These are phyloP conservation scores for Fragosphaeria purpurea DNA, from an alignment of 2,329 filamentous ascomycete genomes.

Conservation along the genomic window DNA sequence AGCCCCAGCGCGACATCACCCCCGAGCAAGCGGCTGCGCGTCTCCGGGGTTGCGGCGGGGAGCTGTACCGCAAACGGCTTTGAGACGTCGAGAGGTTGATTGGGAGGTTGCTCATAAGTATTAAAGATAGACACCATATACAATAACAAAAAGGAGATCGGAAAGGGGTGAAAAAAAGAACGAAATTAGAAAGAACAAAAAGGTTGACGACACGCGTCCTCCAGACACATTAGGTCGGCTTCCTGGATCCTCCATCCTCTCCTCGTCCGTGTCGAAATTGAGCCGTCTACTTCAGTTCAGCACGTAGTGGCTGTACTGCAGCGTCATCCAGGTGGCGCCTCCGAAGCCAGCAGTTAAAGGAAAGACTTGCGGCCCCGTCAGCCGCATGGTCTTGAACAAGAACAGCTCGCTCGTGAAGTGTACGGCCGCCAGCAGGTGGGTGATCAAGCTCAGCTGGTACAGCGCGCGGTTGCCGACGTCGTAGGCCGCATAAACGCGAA, in stretches of 20 bases:
- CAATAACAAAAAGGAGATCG: too few relatives aligned
- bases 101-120: too few relatives aligned
- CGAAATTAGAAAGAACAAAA: too few relatives aligned
- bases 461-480: slow-evolving; percentile 61
- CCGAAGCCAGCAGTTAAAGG: slow-evolving; percentile 38
- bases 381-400: slow-evolving; percentile 64
- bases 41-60: slow-evolving; percentile 65
- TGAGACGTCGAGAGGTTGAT: slow-evolving; percentile 2
- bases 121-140: too few relatives aligned
- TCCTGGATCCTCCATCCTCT: too few relatives aligned
- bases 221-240: background rate
- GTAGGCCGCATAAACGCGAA: slow-evolving; percentile 77
- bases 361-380: slow-evolving; percentile 46
- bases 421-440: slow-evolving; percentile 64
- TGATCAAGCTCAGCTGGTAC: slow-evolving; percentile 75
- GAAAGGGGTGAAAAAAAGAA: too few relatives aligned
- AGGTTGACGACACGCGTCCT: too few relatives aligned
- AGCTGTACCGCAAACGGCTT: slow-evolving; percentile 68
- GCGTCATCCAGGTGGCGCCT: slow-evolving; percentile 49
- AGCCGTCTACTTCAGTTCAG: slow-evolving; percentile 6
- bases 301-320: slow-evolving; percentile 64
- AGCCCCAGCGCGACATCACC: slow-evolving; percentile 97
- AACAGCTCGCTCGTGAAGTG: slow-evolving; percentile 78
- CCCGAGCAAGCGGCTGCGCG: slow-evolving; percentile 84
- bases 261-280: too few relatives aligned